Base-by-base conservation (phyloP, 495 filamentous ascomycete species). In the Tuber umbilicatum region DNA sequence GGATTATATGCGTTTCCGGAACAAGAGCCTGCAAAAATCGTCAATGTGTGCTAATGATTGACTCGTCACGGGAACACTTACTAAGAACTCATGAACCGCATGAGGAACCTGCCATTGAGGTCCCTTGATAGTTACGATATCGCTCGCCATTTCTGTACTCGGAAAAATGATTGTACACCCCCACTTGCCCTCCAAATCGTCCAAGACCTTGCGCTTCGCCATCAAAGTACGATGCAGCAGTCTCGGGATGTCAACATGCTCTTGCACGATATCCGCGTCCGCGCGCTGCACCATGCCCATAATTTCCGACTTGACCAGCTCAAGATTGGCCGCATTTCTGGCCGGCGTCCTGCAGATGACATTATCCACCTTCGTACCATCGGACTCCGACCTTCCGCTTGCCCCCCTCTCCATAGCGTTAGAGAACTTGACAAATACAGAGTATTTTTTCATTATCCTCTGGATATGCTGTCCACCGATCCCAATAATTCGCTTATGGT, bases 381-480 rank as follows among this genome's bases (percentile, higher is more conserved):
- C 96, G 81, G 97, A 94, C 80, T 98, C 95, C 76, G 94, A 92
- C 84, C 96, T 90, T 17, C 93, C 94, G 73, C 93, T 94, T 80
- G 75, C 83, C 84, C 87, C 87, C 79, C 95, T 92, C 84, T 99
- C 95, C 96, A 98, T 98, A 39, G 96, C 95, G 81, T 99, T 99
- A 77, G 93, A 97, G 82, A 99, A 99, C 83, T 99, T 99, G 85
- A 99, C 95, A 77, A 98, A 99, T 74, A 99, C 95, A 2, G 95
- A 99, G 85, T 99, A 96, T 84, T 97, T 97, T 86, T 99, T 99
- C 95, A 98, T 99, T 85, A 98, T 98, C 74, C 94, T 94, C 83
- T 99, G 95, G 80, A 99, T 99, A 80, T 98, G 96, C 83, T 97
- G 93, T 27, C 95, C 95, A 75, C 95, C 96, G 75, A 98, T 97